These are phyloP conservation scores for Colletotrichum sp. DNA, from an alignment of 2,329 filamentous ascomycete genomes.

Conservation along the genomic window DNA sequence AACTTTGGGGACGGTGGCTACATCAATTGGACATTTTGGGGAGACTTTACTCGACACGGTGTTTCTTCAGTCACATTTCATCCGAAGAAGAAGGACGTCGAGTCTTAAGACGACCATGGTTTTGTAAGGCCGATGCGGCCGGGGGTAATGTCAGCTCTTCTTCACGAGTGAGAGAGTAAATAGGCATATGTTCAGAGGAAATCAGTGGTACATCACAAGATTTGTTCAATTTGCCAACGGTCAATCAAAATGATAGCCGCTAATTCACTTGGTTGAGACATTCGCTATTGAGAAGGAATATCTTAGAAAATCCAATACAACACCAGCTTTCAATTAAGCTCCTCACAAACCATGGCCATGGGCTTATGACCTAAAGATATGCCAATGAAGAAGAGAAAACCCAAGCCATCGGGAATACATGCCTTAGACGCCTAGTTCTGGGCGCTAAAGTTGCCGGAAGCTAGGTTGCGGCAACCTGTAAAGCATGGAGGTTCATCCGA, in stretches of 20 bases:
- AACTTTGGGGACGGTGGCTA: neutral
- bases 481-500: neutral
- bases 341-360: neutral
- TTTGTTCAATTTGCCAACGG: neutral
- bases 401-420: neutral
- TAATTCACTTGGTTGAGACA: neutral
- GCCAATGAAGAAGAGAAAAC: neutral
- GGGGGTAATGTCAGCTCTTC: neutral
- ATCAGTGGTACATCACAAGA: neutral
- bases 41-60: neutral
- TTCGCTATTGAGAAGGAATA: neutral
- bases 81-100: neutral
- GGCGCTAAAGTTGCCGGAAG: neutral
- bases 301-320: neutral
- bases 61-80: neutral
- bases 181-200: neutral
- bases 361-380: neutral
- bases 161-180: neutral
- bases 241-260: neutral
- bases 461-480: neutral
- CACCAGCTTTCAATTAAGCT: neutral
- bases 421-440: neutral
- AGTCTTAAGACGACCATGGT: neutral
- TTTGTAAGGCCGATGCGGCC: neutral
- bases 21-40: neutral